phyloP scores from a whole-genome alignment of 2,329 filamentous ascomycete species.

The Chalaropsis ovoidea region DNA sequence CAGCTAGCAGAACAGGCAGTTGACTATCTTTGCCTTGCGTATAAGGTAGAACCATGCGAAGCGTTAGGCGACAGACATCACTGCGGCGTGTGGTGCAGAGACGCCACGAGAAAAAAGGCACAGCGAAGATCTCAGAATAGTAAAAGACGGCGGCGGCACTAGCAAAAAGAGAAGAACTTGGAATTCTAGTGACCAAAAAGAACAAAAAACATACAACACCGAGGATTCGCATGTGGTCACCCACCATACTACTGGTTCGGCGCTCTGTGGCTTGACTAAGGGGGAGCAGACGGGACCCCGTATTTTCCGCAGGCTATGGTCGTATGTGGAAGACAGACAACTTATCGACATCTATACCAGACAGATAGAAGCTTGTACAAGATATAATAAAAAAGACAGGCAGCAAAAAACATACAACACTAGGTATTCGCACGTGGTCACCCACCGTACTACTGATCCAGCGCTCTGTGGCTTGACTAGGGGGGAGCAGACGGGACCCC shows the following conservation, averaged over 20 bases:
- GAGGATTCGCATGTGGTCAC: slow-evolving; percentile 12
- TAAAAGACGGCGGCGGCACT: too few species aligned
- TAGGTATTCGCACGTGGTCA: not conserved
- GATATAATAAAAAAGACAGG: too few species aligned
- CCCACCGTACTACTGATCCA: too few species aligned
- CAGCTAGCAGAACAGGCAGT: not conserved
- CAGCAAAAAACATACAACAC: not conserved
- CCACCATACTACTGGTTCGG: slow-evolving; percentile 13
- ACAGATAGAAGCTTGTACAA: too few species aligned
- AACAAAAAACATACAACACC: not conserved
- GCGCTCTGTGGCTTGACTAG: too few species aligned
- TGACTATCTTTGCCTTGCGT: not conserved
- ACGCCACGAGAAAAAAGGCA: not conserved
- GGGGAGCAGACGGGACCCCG: slow-evolving; percentile 15
- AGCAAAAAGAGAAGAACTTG: too few species aligned
- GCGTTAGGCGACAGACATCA: not conserved
- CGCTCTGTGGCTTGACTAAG: slow-evolving; percentile 13
- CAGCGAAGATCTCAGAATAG: not conserved
- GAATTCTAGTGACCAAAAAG: not conserved
- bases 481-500: too few species aligned
- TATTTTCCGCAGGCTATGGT: slow-evolving; percentile 2
- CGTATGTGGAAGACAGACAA: not conserved
- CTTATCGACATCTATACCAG: not conserved
- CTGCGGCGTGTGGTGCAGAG: not conserved
- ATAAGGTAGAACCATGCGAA: not conserved